Conservation (phyloP, 371 early-diverging fungal genomes). For the Umbelopsis sp. region DNA sequence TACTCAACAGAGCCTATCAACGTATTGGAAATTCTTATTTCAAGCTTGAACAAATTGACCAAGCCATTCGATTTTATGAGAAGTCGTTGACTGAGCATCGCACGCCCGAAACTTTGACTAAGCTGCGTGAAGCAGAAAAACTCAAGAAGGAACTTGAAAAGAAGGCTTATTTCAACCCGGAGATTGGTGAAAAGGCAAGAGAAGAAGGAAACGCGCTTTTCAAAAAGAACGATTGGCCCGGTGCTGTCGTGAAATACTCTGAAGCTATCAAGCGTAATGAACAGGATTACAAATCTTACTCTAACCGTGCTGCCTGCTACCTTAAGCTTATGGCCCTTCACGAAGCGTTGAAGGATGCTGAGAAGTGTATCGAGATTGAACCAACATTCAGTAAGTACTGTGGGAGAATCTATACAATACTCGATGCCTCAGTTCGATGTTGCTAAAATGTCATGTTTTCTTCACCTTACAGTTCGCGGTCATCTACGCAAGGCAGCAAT, state of each 20-base stretch:
- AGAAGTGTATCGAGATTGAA: slow-evolving; percentile 87
- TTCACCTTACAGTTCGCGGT: slow-evolving; percentile 72
- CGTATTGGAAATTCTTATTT: slow-evolving; percentile 90
- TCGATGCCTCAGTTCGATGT: neutral
- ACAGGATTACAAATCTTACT: slow-evolving; percentile 86
- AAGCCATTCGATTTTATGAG: slow-evolving; percentile 90
- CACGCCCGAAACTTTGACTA: slow-evolving; percentile 89
- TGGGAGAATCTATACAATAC: neutral
- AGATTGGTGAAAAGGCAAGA: slow-evolving; percentile 88
- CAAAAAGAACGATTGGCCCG: slow-evolving; percentile 87
- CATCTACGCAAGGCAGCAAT: slow-evolving; percentile 97
- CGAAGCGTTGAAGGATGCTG: slow-evolving; percentile 96
- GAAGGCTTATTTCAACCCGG: slow-evolving; percentile 85
- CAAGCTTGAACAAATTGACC: slow-evolving; percentile 78
- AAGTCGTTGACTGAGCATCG: slow-evolving; percentile 97
- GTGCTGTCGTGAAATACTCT: slow-evolving; percentile 93
- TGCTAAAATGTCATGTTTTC: neutral
- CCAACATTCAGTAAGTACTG: slow-evolving; percentile 71
- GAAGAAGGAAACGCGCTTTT: slow-evolving; percentile 93
- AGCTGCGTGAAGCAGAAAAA: slow-evolving; percentile 90
- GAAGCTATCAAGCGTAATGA: slow-evolving; percentile 97
- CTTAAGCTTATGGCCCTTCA: slow-evolving; percentile 93
- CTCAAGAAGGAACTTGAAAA: slow-evolving; percentile 76
- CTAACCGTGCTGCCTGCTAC: slow-evolving; percentile 97
- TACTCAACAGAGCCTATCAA: slow-evolving; percentile 71